Evolutionary conservation across 768 basidiomycete species (phyloP), one percentile per base, ranked within the genome.

Genomic region (Cubamyces lactineus): DNA sequence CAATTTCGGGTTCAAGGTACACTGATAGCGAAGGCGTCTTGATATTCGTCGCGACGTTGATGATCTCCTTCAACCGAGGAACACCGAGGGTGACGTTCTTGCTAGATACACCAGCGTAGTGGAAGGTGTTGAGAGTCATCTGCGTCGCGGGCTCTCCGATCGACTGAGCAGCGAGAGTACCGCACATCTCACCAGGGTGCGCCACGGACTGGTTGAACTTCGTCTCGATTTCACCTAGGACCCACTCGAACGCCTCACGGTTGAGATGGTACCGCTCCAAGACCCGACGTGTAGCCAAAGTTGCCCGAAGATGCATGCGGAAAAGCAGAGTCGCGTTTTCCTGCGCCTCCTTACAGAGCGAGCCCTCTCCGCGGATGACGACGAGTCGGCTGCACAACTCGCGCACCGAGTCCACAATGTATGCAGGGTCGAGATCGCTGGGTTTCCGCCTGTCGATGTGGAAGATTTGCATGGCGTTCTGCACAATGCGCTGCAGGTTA

Each of bases 1-100:
- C 84, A 39, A 90, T 85, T 45, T 87, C 84, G 0, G 88, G 82
- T 19, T 88, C 82, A 52, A 98, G 84, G 74, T 94, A 96, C 46
- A 99, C 94, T 24, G 88, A 89, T n/a, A 97, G 82, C 0, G 94
- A 96, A 0, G 97, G 97, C 0, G 97, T 99, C 78, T 98, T 97
- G 84, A 98, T 97, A 73, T 98, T 96, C 19, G 90, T 92, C 0
- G 97, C 97, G 61, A 98, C 96, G 71, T 99, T 99, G 79, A 99
- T 98, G 68, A 98, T 98, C 77, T 98, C 97, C 79, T 98, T 98
- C 66, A 99, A 75, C 76, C 97, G 96, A 2, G 97, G 97, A 1
- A 99, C 97, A 88, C 97, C 97, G 61, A 98, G 92, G 0, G 97
- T 99, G 52, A 99, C 97, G 77, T 97, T 98, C 79, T 98, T 98